These are phyloP conservation scores for Solanum rostratum DNA, from an alignment of 257 asterid genomes.

Conservation along the genomic window DNA sequence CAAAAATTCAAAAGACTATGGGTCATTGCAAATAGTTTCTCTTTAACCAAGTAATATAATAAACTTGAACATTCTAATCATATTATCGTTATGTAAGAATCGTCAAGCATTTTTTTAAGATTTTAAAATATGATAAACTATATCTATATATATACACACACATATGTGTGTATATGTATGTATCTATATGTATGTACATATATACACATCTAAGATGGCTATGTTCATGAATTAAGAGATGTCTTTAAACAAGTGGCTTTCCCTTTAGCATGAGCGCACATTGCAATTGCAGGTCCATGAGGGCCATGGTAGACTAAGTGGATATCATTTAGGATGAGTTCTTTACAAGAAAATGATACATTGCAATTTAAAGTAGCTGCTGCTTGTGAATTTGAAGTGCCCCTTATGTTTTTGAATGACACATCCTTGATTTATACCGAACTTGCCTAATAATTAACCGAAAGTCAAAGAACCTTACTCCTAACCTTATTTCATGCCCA, in stretches of 20 bases:
- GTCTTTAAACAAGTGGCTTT: background rate
- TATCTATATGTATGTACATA: too few relatives aligned
- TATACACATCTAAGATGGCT: background rate
- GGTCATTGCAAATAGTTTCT: background rate
- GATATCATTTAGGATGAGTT: background rate
- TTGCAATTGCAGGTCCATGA: background rate
- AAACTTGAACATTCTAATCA: too few relatives aligned
- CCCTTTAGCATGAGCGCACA: background rate
- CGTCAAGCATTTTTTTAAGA: background rate
- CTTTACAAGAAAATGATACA: background rate
- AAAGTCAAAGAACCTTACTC: too few relatives aligned
- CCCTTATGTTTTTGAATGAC: background rate
- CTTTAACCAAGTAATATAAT: too few relatives aligned
- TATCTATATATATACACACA: too few relatives aligned
- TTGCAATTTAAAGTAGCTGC: background rate
- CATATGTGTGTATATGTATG: too few relatives aligned
- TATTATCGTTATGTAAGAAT: too few relatives aligned
- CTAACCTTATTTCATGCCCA: too few relatives aligned
- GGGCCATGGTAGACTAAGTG: background rate
- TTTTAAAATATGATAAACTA: too few relatives aligned
- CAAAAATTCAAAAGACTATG: background rate
- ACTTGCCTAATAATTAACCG: background rate
- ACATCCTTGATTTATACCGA: background rate
- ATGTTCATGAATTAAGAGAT: background rate
- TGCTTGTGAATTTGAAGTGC: background rate